Base-by-base conservation (phyloP, 2,329 filamentous ascomycete genomes). In the Byssochlamys sp. region DNA sequence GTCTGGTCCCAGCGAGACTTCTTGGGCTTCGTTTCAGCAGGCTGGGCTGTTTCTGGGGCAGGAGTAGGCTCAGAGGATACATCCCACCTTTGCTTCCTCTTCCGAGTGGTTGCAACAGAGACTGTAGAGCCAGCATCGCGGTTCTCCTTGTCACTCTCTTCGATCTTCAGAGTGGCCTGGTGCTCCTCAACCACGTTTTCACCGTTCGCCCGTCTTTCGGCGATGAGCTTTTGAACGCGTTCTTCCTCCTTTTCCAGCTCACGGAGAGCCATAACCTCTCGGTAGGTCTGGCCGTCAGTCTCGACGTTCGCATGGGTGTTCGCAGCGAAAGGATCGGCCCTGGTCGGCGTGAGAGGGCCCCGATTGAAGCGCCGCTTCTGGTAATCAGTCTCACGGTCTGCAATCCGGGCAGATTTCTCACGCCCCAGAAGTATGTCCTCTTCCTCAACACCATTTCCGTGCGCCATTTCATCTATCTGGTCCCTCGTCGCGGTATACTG, bases 31-130 rank as follows among this genome's bases (percentile, higher is more conserved):
- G 75, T 73, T 55, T 85, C 82, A 26, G 80, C 73, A 45, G 77
- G 66, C 26, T 78, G 70, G n/a, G 78, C 74, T n/a, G 77, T 68
- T 52, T 79, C 74, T 14, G 75, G 68, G 25, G 80, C 78, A 39
- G 83, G 79, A 4, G 78, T 75, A 4, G 77, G 74, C 45, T 83
- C 79, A 5, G 81, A 78, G n/a, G 85, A 79, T 24, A 91, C 86
- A 73, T 96, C 92, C 94, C 94, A 99, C 73, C 94, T 85, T 80
- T 95, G 90, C 81, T 96, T 96, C 68, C 91, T 85, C 81, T 94
- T 94, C 60, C 87, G 83, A 33, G 85, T 83, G 26, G 83, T 78
- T 7, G 81, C 75, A 53, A 81, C 82, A 61, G 81, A 79, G 65
- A 87, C 83, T 53, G 88, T 81, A 55, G 87, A 82, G 52, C 85